phyloP scores from a whole-genome alignment of 495 filamentous ascomycete genomes.

The Tuber borchii region DNA sequence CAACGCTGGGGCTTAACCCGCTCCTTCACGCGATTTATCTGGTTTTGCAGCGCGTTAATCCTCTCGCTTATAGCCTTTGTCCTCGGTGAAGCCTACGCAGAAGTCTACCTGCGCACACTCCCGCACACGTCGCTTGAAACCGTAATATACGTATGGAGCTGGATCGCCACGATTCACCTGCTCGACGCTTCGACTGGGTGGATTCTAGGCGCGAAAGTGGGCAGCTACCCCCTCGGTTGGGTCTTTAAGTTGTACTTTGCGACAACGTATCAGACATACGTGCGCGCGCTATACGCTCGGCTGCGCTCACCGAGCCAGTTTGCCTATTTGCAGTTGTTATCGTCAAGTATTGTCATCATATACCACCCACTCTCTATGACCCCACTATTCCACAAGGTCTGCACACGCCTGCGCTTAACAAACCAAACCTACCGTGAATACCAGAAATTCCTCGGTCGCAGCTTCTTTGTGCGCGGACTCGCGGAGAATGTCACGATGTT shows the following conservation, averaged over 20 bases:
- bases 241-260: constrained; percentile 62
- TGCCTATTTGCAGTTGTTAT: constrained; percentile 54
- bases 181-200: constrained; percentile 56
- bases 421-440: constrained; percentile 53
- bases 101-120: constrained; percentile 58
- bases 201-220: constrained; percentile 58
- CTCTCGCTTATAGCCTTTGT: constrained; percentile 57
- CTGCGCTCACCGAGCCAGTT: constrained; percentile 56
- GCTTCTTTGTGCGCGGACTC: constrained; percentile 57
- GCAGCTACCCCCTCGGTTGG: constrained; percentile 58
- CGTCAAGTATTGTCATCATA: constrained; percentile 52
- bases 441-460: constrained; percentile 54
- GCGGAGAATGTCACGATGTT: constrained; percentile 62
- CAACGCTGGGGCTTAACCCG: constrained; percentile 22
- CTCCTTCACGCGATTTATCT: constrained; percentile 57
- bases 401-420: constrained; percentile 49
- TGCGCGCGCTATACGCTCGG: constrained; percentile 60
- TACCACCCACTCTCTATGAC: constrained; percentile 56
- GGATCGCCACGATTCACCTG: constrained; percentile 57
- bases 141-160: constrained; percentile 59
- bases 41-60: constrained; percentile 57
- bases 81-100: constrained; percentile 60
- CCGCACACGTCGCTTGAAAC: constrained; percentile 59
- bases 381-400: constrained; percentile 49
- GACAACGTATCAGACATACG: constrained; percentile 62